These are phyloP conservation scores for Solanum arcanum DNA, from an alignment of 257 asterid species.

Conservation along the genomic window DNA sequence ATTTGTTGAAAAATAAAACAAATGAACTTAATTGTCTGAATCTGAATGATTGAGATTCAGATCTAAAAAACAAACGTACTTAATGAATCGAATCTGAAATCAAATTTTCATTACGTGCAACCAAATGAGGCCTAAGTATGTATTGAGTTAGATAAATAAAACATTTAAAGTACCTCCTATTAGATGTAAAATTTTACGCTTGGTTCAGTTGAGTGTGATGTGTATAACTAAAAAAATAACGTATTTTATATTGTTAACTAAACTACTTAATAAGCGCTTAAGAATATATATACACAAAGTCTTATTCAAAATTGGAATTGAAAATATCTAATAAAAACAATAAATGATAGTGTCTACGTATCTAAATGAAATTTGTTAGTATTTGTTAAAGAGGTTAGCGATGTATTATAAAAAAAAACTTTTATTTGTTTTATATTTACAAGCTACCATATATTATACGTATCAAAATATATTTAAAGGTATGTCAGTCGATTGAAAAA, in stretches of 20 bases:
- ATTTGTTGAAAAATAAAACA: no score
- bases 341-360: fast-evolving
- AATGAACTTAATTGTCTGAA: no score
- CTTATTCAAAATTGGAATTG: neutral
- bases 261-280: neutral
- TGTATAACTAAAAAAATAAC: neutral
- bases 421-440: neutral
- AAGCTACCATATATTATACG: neutral
- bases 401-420: neutral
- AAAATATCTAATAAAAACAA: neutral
- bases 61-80: no score
- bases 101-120: no score
- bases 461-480: neutral
- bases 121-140: neutral
- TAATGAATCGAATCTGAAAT: no score
- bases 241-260: neutral
- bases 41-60: no score
- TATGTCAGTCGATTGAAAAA: neutral
- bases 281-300: neutral
- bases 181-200: neutral
- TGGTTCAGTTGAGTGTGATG: neutral
- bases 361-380: neutral
- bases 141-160: neutral
- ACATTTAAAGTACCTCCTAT: no score
- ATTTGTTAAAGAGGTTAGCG: neutral